A percentile compares a stretch with the other conserved stretches of the same genome.
Conservation (phyloP, 1,284 basidiomycete species). For the Pisolithus thermaeus region DNA sequence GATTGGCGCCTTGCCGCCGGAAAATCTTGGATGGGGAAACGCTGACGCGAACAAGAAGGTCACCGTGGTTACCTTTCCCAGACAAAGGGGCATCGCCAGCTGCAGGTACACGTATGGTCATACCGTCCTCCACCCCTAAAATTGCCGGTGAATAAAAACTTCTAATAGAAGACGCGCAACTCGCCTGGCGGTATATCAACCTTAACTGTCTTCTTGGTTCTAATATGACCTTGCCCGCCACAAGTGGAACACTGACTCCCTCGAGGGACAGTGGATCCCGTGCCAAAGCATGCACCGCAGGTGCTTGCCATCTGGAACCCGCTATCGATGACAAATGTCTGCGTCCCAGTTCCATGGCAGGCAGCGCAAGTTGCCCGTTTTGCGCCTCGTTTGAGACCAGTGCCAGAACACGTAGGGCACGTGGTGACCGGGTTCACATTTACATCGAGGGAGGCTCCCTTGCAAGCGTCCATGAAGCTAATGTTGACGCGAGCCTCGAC, state of each 20-base stretch:
- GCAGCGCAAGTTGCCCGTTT: slow-evolving; percentile 77
- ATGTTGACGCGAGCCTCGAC: slow-evolving; percentile 77
- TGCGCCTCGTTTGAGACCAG: slow-evolving; percentile 83
- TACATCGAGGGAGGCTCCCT: slow-evolving; percentile 78
- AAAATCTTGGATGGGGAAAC: slow-evolving; percentile 84
- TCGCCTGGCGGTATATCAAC: slow-evolving; percentile 84
- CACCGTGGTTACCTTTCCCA: slow-evolving; percentile 74
- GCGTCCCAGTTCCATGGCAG: slow-evolving; percentile 85
- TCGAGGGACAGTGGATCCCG: slow-evolving; percentile 76
- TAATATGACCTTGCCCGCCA: slow-evolving; percentile 84
- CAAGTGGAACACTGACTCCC: slow-evolving; percentile 79
- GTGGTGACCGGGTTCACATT: slow-evolving; percentile 79
- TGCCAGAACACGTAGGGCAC: slow-evolving; percentile 82
- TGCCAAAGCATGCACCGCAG: slow-evolving; percentile 82
- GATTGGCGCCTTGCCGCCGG: slow-evolving; percentile 86
- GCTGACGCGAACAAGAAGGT: slow-evolving; percentile 84
- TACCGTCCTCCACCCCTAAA: slow-evolving; percentile 92
- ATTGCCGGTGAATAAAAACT: slow-evolving; percentile 12
- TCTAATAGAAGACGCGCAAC: slow-evolving; percentile 24
- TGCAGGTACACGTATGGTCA: slow-evolving; percentile 82
- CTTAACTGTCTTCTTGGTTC: slow-evolving; percentile 72
- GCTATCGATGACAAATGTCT: slow-evolving; percentile 87
- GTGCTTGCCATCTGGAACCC: slow-evolving; percentile 98
- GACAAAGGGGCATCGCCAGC: slow-evolving; percentile 84
- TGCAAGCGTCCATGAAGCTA: slow-evolving; percentile 90